Conservation (phyloP, 495 filamentous ascomycete genomes). For the Clohesyomyces aquaticus region DNA sequence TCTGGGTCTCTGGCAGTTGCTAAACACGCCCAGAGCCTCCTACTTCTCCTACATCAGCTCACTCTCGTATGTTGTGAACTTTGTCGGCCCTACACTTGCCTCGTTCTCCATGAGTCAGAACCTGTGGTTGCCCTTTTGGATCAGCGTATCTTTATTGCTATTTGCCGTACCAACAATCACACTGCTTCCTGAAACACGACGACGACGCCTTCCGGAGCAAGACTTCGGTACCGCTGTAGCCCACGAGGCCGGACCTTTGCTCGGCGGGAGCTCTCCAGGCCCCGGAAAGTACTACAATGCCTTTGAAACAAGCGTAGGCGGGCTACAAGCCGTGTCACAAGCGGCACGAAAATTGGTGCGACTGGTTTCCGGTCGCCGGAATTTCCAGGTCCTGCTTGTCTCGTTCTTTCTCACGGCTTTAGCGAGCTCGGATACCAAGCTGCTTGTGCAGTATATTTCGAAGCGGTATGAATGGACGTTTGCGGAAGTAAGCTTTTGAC, state of each 20-base stretch:
- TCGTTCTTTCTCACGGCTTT: constrained; percentile 38
- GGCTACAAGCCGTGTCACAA: constrained; percentile 12
- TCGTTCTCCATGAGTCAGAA: constrained; percentile 37
- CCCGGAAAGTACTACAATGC: constrained; percentile 27
- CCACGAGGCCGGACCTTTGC: constrained; percentile 27
- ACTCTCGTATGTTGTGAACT: constrained; percentile 29
- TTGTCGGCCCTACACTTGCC: constrained; percentile 37
- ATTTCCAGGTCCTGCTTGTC: constrained; percentile 36
- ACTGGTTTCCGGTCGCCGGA: constrained; percentile 28
- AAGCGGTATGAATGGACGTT: constrained; percentile 41
- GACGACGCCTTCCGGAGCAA: neutral
- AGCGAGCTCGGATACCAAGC: constrained; percentile 37
- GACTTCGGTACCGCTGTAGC: neutral
- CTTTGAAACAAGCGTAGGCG: constrained; percentile 15
- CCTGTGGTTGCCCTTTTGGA: constrained; percentile 38
- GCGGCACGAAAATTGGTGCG: constrained; percentile 14
- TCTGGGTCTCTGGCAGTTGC: neutral
- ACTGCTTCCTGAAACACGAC: constrained; percentile 17
- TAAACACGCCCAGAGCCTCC: constrained; percentile 22
- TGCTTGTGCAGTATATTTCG: constrained; percentile 41
- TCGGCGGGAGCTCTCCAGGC: constrained; percentile 7
- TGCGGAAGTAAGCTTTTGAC: constrained; percentile 30
- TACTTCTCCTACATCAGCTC: constrained; percentile 40
- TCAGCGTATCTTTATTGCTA: constrained; percentile 29
- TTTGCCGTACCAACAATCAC: constrained; percentile 27